Evolutionary conservation across 2,329 filamentous ascomycete species (phyloP).

Genomic region (Penicillium sp.): DNA sequence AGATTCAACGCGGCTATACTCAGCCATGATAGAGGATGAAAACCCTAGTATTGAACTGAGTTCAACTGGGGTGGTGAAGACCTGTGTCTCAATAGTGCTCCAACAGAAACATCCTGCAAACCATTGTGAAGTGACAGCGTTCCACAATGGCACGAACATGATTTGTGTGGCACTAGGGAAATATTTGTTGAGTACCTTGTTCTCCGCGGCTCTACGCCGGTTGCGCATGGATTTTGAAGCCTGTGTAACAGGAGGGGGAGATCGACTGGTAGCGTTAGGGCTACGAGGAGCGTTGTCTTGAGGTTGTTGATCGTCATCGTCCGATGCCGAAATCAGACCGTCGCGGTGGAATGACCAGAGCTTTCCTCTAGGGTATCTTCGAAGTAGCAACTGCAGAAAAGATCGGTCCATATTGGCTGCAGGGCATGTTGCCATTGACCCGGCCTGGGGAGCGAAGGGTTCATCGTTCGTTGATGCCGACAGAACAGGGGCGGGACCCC

Average conservation of each 20-base stretch:
- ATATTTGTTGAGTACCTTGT: conserved; percentile 40
- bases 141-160: conserved; percentile 52
- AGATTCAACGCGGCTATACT: conserved; percentile 43
- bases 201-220: conserved; percentile 36
- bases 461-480: conserved; percentile 38
- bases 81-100: conserved; percentile 37
- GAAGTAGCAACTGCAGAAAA: conserved; percentile 37
- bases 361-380: conserved; percentile 48
- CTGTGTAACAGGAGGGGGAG: conserved; percentile 9
- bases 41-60: conserved; percentile 43
- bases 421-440: conserved; percentile 26
- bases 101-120: conserved; percentile 47
- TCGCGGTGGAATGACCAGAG: conserved; percentile 49
- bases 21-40: conserved; percentile 43
- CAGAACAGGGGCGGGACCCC: conserved; percentile 32
- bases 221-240: conserved; percentile 23
- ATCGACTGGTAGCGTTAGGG: conserved; percentile 12
- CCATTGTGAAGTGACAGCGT: conserved; percentile 48
- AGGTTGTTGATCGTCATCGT: conserved; percentile 42
- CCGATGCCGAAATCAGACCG: conserved; percentile 43
- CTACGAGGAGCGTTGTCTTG: conserved; percentile 10
- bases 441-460: conserved; percentile 34
- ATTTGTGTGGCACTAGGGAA: conserved; percentile 49
- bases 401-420: conserved; percentile 33
- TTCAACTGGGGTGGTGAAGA: conserved; percentile 39